Evolutionary conservation across 352 stramenopile genomes (phyloP).

Genomic region (Bremia lactucae): DNA sequence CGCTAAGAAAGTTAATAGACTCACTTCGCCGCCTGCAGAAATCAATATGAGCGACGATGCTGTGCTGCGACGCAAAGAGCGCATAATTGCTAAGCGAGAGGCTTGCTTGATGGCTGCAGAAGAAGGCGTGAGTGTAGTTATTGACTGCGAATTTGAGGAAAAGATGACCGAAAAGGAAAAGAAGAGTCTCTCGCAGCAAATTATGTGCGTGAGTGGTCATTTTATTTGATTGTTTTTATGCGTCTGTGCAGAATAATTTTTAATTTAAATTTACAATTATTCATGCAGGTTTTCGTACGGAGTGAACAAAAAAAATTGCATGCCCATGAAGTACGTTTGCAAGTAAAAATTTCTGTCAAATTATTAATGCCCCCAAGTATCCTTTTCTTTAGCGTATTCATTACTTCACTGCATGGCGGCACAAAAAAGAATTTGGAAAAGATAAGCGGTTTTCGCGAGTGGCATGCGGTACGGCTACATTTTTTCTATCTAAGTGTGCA

Average conservation of each 20-base stretch:
- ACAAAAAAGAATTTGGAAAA: conserved; percentile 80
- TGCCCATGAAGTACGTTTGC: conserved; percentile 36
- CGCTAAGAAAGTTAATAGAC: conserved; percentile 16
- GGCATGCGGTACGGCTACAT: conserved; percentile 40
- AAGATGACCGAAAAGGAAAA: conserved; percentile 89
- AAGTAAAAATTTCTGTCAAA: not conserved
- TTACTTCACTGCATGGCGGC: conserved; percentile 64
- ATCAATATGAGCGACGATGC: conserved; percentile 76
- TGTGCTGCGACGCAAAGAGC: conserved; percentile 50
- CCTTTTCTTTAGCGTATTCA: conserved; percentile 26
- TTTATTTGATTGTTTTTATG: not conserved
- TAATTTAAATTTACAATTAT: not conserved
- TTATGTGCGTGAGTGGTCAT: conserved; percentile 66
- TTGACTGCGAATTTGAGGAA: conserved; percentile 92
- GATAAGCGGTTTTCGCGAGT: conserved; percentile 85
- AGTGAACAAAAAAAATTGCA: conserved; percentile 49
- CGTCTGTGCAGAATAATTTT: too few species aligned
- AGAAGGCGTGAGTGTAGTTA: conserved; percentile 72
- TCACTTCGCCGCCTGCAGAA: conserved; percentile 27
- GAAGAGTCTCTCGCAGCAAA: conserved; percentile 89
- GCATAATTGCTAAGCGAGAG: conserved; percentile 56
- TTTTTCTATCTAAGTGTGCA: not conserved
- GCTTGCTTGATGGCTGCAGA: conserved; percentile 74
- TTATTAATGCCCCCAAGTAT: not conserved
- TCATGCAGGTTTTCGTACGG: conserved; percentile 68